A percentile compares a stretch with the other conserved stretches of the same genome.
Evolutionary conservation across 257 asterid genomes (phyloP).

Genomic region (Anisodus tanguticus): DNA sequence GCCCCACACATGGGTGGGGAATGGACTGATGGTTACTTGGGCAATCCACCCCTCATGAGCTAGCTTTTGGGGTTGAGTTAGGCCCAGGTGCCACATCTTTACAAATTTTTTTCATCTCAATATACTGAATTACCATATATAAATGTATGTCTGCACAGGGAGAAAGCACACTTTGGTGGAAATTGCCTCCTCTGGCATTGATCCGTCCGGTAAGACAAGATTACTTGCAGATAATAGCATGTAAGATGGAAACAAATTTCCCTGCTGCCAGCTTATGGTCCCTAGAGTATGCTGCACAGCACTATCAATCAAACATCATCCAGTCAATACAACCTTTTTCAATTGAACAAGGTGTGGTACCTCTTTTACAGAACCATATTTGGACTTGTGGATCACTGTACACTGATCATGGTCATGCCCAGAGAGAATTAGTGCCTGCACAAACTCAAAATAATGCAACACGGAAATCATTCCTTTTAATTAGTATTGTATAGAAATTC

Average conservation of each 20-base stretch:
- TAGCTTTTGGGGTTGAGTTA: too few relatives aligned
- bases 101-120: background rate
- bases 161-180: constrained; percentile 83
- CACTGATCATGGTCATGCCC: constrained; percentile 99
- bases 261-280: constrained; percentile 98
- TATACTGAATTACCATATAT: constrained; percentile 64
- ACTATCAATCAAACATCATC: constrained; percentile 40
- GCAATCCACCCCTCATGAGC: too few relatives aligned
- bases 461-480: background rate
- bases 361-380: constrained; percentile 70
- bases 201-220: constrained; percentile 41
- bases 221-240: constrained; percentile 84
- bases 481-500: background rate
- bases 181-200: constrained; percentile 47
- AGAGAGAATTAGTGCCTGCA: constrained; percentile 77
- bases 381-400: constrained; percentile 61
- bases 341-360: constrained; percentile 42
- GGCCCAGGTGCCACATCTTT: too few relatives aligned
- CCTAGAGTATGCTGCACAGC: constrained; percentile 90
- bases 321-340: constrained; percentile 1
- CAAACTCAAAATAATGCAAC: constrained; percentile 38
- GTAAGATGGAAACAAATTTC: constrained; percentile 89
- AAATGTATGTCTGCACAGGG: constrained; percentile 72
- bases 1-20: too few relatives aligned
- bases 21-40: too few relatives aligned